Percentiles rank a stretch among this genome's conserved stretches.
phyloP scores from a whole-genome alignment of 1,284 basidiomycete genomes.

The Trichosporon faecale region DNA sequence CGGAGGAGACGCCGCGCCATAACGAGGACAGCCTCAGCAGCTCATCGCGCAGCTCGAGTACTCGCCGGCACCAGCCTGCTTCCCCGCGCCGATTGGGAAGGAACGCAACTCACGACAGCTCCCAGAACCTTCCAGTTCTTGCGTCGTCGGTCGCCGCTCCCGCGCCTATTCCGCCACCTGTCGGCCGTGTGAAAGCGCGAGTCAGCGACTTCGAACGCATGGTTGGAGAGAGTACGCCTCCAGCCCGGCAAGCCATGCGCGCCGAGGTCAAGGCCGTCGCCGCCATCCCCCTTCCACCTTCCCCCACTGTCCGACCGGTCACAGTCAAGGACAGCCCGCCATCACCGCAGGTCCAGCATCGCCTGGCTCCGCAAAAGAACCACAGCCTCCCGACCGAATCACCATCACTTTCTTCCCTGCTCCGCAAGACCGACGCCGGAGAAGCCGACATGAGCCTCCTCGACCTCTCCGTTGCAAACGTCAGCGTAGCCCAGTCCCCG shows the following conservation, averaged over 20 bases:
- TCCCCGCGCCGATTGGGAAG: not conserved
- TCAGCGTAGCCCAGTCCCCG: conserved; percentile 1
- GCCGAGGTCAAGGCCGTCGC: conserved; percentile 13
- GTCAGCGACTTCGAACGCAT: conserved; percentile 13
- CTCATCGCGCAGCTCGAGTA: not conserved
- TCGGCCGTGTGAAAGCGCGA: not conserved
- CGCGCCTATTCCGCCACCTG: not conserved
- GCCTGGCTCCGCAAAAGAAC: not conserved
- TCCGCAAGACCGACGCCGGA: not conserved
- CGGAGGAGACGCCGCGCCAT: not conserved
- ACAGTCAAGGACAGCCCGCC: not conserved
- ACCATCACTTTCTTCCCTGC: conserved; percentile 19
- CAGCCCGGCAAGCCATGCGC: not conserved
- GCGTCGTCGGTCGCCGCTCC: not conserved
- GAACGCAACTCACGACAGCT: not conserved
- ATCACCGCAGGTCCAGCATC: not conserved
- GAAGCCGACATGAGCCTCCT: conserved; percentile 12
- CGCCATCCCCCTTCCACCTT: conserved; percentile 15
- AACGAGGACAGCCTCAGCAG: not conserved
- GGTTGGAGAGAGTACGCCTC: not conserved
- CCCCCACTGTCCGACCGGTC: not conserved
- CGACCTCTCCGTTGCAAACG: conserved; percentile 16
- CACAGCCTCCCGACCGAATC: conserved; percentile 10
- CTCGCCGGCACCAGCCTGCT: not conserved
- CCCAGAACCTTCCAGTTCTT: not conserved